Percentiles rank a stretch among this genome's conserved stretches.
phyloP scores from a whole-genome alignment of 768 basidiomycete species.

The Leccinum boreale region DNA sequence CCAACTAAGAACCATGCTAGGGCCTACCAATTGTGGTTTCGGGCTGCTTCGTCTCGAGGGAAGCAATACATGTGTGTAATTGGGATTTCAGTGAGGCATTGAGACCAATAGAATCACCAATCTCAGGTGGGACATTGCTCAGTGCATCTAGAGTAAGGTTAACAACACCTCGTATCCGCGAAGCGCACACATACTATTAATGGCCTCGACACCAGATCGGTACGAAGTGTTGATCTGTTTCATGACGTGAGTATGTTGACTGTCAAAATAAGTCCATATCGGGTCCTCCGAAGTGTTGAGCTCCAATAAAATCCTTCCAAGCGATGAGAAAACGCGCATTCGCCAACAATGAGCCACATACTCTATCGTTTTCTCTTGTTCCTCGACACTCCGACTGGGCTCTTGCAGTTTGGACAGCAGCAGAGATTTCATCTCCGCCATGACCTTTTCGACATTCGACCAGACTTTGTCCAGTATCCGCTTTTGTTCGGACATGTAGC shows the following conservation, averaged over 20 bases:
- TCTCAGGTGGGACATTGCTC: conserved; percentile 40
- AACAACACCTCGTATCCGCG: neutral
- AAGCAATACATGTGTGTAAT: conserved; percentile 55
- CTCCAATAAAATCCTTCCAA: conserved; percentile 77
- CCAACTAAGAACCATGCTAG: neutral
- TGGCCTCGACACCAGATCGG: conserved; percentile 44
- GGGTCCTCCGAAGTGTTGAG: conserved; percentile 86
- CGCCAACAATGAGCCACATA: conserved; percentile 34
- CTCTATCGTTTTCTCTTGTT: conserved; percentile 98
- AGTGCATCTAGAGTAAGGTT: conserved; percentile 39
- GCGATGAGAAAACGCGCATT: conserved; percentile 9
- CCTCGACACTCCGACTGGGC: conserved; percentile 75
- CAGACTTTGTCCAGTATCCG: conserved; percentile 96
- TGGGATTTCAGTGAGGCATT: conserved; percentile 49
- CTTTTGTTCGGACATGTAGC: conserved; percentile 73
- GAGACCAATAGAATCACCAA: conserved; percentile 36
- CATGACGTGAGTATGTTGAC: conserved; percentile 85
- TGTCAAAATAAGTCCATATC: conserved; percentile 93
- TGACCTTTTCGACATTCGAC: conserved; percentile 91
- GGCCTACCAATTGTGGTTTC: conserved; percentile 59
- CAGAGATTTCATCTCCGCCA: conserved; percentile 83
- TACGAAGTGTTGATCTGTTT: conserved; percentile 69
- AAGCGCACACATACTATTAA: conserved; percentile 41
- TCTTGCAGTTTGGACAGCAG: conserved; percentile 81
- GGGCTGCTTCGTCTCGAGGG: conserved; percentile 60